Base-by-base conservation (phyloP, 1,284 basidiomycete species). In the Athelia sp. region DNA sequence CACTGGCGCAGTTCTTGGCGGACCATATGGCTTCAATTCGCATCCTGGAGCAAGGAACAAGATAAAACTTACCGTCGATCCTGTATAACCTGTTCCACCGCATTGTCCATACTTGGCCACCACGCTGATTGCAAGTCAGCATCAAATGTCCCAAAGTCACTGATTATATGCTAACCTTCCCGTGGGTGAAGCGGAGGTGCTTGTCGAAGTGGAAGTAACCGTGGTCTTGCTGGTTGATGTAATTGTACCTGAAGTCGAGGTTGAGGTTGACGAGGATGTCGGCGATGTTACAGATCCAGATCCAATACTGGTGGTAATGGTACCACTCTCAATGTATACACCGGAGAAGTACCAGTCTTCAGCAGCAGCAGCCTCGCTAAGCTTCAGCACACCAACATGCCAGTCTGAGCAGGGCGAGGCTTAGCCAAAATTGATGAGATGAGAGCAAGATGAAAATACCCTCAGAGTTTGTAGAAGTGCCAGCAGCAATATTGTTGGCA, bases 341-440 rank as follows among this genome's bases (percentile, higher is more conserved):
- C 78, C 76, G 43, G 75, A 77, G 68, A 81, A 72, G 64, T 75
- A 83, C 72, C 73, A 83, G 57, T 82, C 76, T 61, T 82, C 81
- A 8, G 73, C 61, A 24, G 61, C 62, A 43, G 71, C 60, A 29
- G 65, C 70, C 57, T 75, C 78, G 23, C 74, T 69, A 48, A 84
- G 69, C 52, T 79, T 74, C 42, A 84, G 74, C 21, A 83, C 79
- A 47, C 81, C 81, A 49, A 84, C 67, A 63, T 84, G 82, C 71
- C 73, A 84, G 63, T 84, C 81, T 23, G 68, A 78, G 18, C n/a
- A 29, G 26, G 13, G 4, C 26, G 26, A 4, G 4, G 26, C 26
- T 29, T 13, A 29, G 26, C 26, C n/a, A 29, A 29, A 29, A 29
- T 29, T 13, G 26, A 13, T 29, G 26, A 13, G 26, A 29, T 29